Evolutionary conservation across 2,329 filamentous ascomycete species (phyloP).

Genomic region (Laburnicola sp.): DNA sequence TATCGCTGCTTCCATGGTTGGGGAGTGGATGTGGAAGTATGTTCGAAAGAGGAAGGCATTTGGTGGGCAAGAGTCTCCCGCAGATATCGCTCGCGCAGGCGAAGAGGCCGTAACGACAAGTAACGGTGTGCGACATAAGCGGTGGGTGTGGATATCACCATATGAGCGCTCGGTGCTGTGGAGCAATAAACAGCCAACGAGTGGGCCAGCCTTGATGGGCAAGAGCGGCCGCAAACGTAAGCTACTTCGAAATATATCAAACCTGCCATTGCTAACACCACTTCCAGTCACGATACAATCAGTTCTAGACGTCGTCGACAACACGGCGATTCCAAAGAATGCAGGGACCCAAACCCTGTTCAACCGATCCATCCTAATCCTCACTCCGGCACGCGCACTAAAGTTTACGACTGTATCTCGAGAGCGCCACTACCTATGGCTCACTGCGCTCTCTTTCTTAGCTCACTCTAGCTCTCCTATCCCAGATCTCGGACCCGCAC

Average conservation of each 20-base stretch:
- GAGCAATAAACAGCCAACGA: slow-evolving; percentile 96
- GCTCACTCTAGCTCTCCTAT: slow-evolving; percentile 84
- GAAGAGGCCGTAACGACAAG: slow-evolving; percentile 67
- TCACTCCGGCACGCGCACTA: slow-evolving; percentile 88
- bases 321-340: slow-evolving; percentile 80
- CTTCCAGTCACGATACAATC: slow-evolving; percentile 84
- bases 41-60: slow-evolving; percentile 88
- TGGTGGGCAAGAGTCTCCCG: slow-evolving; percentile 65
- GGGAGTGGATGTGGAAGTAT: slow-evolving; percentile 96
- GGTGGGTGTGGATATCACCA: slow-evolving; percentile 98
- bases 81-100: slow-evolving; percentile 55
- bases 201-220: slow-evolving; percentile 83
- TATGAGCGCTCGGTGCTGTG: slow-evolving; percentile 96
- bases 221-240: slow-evolving; percentile 93
- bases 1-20: slow-evolving; percentile 97
- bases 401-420: slow-evolving; percentile 87
- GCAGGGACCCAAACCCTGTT: slow-evolving; percentile 63
- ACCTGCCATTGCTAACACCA: slow-evolving; percentile 17
- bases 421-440: slow-evolving; percentile 92
- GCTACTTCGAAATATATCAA: slow-evolving; percentile 45
- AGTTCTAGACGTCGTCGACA: slow-evolving; percentile 94
- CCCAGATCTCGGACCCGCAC: slow-evolving; percentile 67
- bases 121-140: slow-evolving; percentile 76
- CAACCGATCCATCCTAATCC: slow-evolving; percentile 89
- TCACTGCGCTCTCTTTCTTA: slow-evolving; percentile 91